Percentiles rank a stretch among this genome's conserved stretches.
These are phyloP conservation scores for Fusarium sulawesiense DNA, from an alignment of 2,329 filamentous ascomycete genomes.

Conservation along the genomic window DNA sequence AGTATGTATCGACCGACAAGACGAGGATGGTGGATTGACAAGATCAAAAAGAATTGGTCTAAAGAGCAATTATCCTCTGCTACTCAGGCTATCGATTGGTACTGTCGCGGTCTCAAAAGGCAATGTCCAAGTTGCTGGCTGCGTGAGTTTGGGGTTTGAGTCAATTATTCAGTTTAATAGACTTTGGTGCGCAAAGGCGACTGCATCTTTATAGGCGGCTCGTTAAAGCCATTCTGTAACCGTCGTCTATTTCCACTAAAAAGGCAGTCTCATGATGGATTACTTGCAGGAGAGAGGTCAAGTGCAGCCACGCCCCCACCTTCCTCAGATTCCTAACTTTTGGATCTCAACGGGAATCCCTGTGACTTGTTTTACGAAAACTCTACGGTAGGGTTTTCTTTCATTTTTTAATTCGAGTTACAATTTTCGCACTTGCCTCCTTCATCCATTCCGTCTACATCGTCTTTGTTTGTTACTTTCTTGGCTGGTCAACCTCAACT, in stretches of 20 bases:
- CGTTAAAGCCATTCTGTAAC: neutral
- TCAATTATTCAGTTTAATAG: neutral
- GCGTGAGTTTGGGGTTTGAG: neutral
- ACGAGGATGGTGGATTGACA: slow-evolving; percentile 36
- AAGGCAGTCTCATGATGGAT: neutral
- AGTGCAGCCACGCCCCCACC: neutral
- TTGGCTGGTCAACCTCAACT: neutral
- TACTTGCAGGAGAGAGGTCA: neutral
- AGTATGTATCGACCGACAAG: slow-evolving; percentile 37
- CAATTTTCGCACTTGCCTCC: neutral
- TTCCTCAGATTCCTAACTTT: slow-evolving; percentile 32
- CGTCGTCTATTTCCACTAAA: neutral
- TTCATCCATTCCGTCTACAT: neutral
- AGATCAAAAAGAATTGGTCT: neutral
- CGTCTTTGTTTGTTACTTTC: neutral
- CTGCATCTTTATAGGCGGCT: neutral
- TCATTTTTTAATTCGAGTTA: neutral
- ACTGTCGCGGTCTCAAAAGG: slow-evolving; percentile 25
- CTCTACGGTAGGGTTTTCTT: neutral
- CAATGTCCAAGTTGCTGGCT: slow-evolving; percentile 40
- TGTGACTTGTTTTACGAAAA: neutral
- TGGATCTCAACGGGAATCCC: neutral
- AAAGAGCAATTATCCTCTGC: neutral
- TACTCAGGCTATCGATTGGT: slow-evolving; percentile 30
- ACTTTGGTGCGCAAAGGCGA: neutral